phyloP scores from a whole-genome alignment of 331 rosid genomes.

The Rosa hybrid region DNA sequence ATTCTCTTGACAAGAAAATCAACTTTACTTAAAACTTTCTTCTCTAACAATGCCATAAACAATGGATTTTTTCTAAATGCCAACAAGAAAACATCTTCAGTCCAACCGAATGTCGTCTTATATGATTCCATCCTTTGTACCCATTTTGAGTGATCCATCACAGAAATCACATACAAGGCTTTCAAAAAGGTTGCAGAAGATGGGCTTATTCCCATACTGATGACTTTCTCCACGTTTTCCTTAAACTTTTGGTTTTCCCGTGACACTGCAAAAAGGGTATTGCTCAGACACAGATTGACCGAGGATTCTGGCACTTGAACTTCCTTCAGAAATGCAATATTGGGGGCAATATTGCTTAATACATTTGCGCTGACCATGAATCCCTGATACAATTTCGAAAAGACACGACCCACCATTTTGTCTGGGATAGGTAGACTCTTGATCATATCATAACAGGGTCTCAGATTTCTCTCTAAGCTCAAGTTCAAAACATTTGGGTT shows the following conservation, averaged over 20 bases:
- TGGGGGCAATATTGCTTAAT: too few relatives aligned
- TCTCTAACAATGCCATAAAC: background rate
- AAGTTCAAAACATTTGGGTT: background rate
- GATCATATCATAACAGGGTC: background rate
- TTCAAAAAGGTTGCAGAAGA: background rate
- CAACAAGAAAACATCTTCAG: background rate
- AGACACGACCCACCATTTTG: background rate
- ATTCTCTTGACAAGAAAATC: slow-evolving; percentile 20
- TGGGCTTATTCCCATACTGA: slow-evolving; percentile 1
- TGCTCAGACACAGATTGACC: background rate
- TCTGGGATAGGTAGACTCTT: background rate
- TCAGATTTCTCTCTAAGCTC: slow-evolving; percentile 20
- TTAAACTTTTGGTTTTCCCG: background rate
- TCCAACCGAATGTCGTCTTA: background rate
- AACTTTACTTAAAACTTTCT: background rate
- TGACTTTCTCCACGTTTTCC: background rate
- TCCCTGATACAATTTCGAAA: too few relatives aligned
- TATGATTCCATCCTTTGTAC: background rate
- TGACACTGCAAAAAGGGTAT: too few relatives aligned
- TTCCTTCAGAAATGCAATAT: too few relatives aligned
- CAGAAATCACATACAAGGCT: background rate
- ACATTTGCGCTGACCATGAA: too few relatives aligned
- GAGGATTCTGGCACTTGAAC: background rate
- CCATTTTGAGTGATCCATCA: background rate
- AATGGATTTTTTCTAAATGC: background rate